Percentiles rank a stretch among this genome's conserved stretches.
phyloP scores from a whole-genome alignment of 225 moss, liverwort and hornwort genomes.

The Antitrichia curtipendula region DNA sequence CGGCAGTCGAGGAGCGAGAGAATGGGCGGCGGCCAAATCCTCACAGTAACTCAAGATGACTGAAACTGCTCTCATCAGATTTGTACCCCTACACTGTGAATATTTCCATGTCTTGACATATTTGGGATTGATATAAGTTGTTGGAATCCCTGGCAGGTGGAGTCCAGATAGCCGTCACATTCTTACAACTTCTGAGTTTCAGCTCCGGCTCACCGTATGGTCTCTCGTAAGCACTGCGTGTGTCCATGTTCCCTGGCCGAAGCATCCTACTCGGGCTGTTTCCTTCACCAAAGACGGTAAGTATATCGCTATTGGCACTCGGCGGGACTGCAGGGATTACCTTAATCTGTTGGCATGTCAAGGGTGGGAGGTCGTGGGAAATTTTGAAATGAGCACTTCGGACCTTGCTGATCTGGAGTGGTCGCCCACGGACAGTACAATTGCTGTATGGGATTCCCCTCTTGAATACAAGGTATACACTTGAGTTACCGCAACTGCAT shows the following conservation, averaged over 20 bases:
- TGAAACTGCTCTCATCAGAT: not conserved
- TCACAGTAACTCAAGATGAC: not conserved
- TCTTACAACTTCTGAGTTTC: conserved; percentile 93
- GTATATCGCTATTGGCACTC: conserved; percentile 73
- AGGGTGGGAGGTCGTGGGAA: conserved; percentile 84
- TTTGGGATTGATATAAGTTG: not conserved
- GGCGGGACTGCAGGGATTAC: conserved; percentile 83
- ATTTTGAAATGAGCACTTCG: conserved; percentile 61
- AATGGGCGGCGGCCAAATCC: not conserved
- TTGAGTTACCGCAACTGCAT: not conserved
- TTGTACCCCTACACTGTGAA: not conserved
- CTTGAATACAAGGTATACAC: conserved; percentile 85
- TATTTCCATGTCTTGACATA: not conserved
- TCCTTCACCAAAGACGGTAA: conserved; percentile 88
- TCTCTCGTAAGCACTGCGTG: conserved; percentile 95
- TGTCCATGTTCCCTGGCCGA: conserved; percentile 93
- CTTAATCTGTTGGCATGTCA: conserved; percentile 73
- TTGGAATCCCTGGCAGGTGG: conserved; percentile 40
- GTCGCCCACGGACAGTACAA: conserved; percentile 90
- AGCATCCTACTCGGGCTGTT: conserved; percentile 63
- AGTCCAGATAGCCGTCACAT: conserved; percentile 96
- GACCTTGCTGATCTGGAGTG: conserved; percentile 83
- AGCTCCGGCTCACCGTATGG: conserved; percentile 90
- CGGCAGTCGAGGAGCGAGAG: not conserved
- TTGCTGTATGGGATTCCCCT: conserved; percentile 95